These are phyloP conservation scores for Artomyces pyxidatus DNA, from an alignment of 768 basidiomycete genomes.

Conservation along the genomic window DNA sequence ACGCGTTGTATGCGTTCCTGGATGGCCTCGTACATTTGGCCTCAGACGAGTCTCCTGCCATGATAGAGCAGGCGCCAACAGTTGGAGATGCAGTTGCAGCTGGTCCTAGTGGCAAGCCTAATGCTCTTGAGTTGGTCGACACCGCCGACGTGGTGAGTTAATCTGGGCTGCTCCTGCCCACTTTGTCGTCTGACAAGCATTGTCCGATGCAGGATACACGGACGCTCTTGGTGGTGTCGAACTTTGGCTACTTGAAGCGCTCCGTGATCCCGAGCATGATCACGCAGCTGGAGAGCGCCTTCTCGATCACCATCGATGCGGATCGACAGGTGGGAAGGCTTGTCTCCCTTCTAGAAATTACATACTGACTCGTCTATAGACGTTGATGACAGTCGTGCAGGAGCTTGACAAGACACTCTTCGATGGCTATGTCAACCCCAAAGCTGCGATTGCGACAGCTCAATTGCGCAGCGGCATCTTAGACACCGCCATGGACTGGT, in stretches of 20 bases:
- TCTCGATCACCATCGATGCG: constrained; percentile 60
- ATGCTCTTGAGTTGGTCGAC: constrained; percentile 51
- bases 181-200: neutral
- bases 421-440: constrained; percentile 78
- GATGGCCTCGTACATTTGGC: constrained; percentile 81
- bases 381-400: constrained; percentile 66
- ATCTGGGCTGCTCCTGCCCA: neutral
- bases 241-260: constrained; percentile 70
- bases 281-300: constrained; percentile 66
- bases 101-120: constrained; percentile 25
- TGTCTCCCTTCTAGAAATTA: neutral
- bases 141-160: constrained; percentile 51
- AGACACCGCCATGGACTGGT: constrained; percentile 84
- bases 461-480: constrained; percentile 78
- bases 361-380: constrained; percentile 29
- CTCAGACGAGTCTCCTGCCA: constrained; percentile 54
- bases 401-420: constrained; percentile 88
- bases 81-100: constrained; percentile 24
- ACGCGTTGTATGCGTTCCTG: constrained; percentile 75
- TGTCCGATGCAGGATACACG: constrained; percentile 62
- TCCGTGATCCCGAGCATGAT: constrained; percentile 72
- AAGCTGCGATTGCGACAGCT: constrained; percentile 54
- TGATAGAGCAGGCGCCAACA: constrained; percentile 28
- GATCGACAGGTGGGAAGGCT: constrained; percentile 52
- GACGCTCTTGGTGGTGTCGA: constrained; percentile 81